A percentile compares a stretch with the other conserved stretches of the same genome.
phyloP scores from a whole-genome alignment of 371 early-diverging fungal species.

The Mortierella sp. region DNA sequence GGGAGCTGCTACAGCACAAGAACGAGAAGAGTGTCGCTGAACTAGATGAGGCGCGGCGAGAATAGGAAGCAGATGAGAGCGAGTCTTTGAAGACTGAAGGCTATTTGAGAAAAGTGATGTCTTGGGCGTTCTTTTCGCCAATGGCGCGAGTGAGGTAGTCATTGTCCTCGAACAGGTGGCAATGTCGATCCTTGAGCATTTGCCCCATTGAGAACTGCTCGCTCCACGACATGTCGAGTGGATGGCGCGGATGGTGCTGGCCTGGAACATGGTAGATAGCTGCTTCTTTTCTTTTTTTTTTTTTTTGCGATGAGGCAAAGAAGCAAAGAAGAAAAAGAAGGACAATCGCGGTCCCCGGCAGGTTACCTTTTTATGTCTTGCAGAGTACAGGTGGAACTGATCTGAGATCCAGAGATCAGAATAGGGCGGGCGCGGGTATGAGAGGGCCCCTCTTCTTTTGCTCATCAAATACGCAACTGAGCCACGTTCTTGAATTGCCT shows the following conservation, averaged over 20 bases:
- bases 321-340: neutral
- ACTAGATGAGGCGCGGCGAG: neutral
- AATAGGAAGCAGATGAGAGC: constrained; percentile 7
- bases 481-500: no score
- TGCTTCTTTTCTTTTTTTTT: no score
- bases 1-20: neutral
- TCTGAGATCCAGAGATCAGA: no score
- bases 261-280: neutral
- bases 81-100: neutral
- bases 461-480: no score
- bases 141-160: neutral
- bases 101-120: neutral
- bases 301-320: neutral
- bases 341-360: neutral
- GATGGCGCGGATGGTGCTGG: neutral
- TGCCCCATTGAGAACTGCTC: no score
- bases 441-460: no score
- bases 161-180: no score
- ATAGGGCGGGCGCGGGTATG: no score
- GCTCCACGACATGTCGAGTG: no score
- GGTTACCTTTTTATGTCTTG: no score
- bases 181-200: no score
- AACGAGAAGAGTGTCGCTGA: neutral
- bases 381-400: no score
- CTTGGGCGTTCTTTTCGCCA: neutral